Evolutionary conservation across 805 yeast genomes (phyloP).

Genomic region (Yarrowia hollandica): DNA sequence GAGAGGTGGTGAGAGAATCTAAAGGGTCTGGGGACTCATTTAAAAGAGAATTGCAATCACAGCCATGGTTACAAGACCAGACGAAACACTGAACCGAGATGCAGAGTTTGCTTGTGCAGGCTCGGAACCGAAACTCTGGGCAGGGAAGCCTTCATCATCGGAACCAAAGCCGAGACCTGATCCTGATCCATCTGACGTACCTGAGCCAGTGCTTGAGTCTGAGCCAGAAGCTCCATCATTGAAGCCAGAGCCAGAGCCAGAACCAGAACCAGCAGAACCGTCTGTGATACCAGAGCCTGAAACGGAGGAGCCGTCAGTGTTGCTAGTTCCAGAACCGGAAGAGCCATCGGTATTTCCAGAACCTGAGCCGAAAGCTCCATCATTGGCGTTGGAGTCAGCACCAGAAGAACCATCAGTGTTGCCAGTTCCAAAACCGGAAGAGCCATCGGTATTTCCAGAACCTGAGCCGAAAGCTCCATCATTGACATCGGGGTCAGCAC

Average conservation of each 20-base stretch:
- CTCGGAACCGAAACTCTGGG: neutral
- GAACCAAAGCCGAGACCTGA: neutral
- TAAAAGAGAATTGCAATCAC: neutral
- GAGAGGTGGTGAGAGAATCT: neutral
- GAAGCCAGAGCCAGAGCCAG: neutral
- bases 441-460: neutral
- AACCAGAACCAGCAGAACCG: neutral
- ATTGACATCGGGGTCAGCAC: neutral
- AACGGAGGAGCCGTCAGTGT: too few relatives aligned
- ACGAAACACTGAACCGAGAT: neutral
- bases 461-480: neutral
- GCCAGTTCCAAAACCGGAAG: neutral
- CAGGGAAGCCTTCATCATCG: neutral
- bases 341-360: too few relatives aligned
- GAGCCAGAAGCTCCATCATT: neutral
- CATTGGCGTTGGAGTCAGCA: too few relatives aligned
- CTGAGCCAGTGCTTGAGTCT: neutral
- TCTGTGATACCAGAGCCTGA: neutral
- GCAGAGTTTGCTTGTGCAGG: constrained; percentile 3
- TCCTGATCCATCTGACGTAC: neutral
- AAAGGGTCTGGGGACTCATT: too few relatives aligned
- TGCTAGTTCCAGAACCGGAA: neutral
- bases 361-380: too few relatives aligned
- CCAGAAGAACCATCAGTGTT: too few relatives aligned
- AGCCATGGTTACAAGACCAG: neutral